phyloP scores from a whole-genome alignment of 2,329 filamentous ascomycete species.

The Trichoderma brevicompactum region DNA sequence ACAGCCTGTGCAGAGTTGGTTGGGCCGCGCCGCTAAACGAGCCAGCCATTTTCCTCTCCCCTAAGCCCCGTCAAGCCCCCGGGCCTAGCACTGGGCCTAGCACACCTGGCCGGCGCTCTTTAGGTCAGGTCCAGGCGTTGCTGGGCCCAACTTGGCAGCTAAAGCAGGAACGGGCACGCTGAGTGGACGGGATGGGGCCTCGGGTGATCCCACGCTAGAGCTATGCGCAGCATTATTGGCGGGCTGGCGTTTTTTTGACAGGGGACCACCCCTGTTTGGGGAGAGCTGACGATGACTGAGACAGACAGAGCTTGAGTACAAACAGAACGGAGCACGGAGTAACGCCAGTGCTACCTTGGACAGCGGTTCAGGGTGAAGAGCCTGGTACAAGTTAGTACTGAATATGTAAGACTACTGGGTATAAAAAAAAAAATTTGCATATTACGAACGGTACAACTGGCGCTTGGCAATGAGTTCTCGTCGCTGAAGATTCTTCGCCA shows the following conservation, averaged over 20 bases:
- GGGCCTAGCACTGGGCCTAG: slow-evolving; percentile 2
- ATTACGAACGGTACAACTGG: too few species aligned
- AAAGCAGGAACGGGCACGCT: slow-evolving; percentile 30
- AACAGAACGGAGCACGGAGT: slow-evolving; percentile 2
- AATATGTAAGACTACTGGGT: too few species aligned
- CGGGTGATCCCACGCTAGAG: slow-evolving; percentile 23
- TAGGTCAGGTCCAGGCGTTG: slow-evolving; percentile 16
- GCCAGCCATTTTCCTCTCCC: slow-evolving; percentile 2
- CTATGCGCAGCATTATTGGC: slow-evolving; percentile 9
- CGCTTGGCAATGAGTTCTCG: too few species aligned
- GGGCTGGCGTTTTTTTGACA: not conserved
- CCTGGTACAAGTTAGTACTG: not conserved
- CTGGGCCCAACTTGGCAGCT: slow-evolving; percentile 27
- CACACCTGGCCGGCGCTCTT: slow-evolving; percentile 6
- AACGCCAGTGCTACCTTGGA: not conserved
- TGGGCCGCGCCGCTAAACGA: slow-evolving; percentile 20
- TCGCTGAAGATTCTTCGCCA: not conserved
- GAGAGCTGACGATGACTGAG: slow-evolving; percentile 24
- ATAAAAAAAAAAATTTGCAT: too few species aligned
- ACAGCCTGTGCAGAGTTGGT: slow-evolving; percentile 6
- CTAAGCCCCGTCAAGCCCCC: slow-evolving; percentile 9
- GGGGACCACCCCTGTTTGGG: slow-evolving; percentile 10
- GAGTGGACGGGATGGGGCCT: slow-evolving; percentile 24
- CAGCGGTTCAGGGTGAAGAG: not conserved
- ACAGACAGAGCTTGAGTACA: slow-evolving; percentile 11